Percentiles rank a stretch among this genome's conserved stretches.
phyloP scores from a whole-genome alignment of 2,329 filamentous ascomycete species.

The Fusarium anguioides region DNA sequence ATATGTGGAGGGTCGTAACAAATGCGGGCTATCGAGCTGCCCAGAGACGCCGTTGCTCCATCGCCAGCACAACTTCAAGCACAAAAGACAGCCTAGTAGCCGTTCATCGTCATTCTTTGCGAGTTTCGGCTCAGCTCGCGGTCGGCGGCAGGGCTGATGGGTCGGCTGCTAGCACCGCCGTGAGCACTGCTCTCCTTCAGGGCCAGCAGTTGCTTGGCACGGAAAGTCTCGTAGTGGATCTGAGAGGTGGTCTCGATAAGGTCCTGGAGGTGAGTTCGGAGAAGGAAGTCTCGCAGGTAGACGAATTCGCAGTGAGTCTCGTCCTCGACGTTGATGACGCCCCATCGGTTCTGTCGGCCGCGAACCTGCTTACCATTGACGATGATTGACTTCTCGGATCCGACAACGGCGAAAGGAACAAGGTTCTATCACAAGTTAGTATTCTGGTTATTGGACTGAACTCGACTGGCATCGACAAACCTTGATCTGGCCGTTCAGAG shows the following conservation, averaged over 20 bases:
- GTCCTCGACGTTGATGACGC: conserved; percentile 99
- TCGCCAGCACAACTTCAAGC: conserved; percentile 48
- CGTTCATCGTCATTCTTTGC: conserved; percentile 98
- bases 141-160: conserved; percentile 95
- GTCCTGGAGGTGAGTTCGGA: conserved; percentile 97
- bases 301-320: conserved; percentile 99
- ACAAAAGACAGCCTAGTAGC: conserved; percentile 74
- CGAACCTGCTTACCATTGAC: conserved; percentile 97
- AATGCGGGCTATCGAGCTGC: conserved; percentile 45
- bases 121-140: conserved; percentile 96
- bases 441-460: neutral
- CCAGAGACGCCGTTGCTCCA: conserved; percentile 51
- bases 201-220: conserved; percentile 96
- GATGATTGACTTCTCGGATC: conserved; percentile 97
- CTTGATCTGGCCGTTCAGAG: conserved; percentile 96
- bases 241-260: conserved; percentile 99
- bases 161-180: conserved; percentile 79
- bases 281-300: conserved; percentile 97
- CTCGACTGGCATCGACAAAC: conserved; percentile 58
- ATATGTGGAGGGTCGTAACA: conserved; percentile 49
- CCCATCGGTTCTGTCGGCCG: conserved; percentile 98
- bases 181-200: conserved; percentile 98
- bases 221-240: conserved; percentile 99
- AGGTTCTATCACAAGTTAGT: conserved; percentile 73
- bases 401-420: conserved; percentile 97